Conservation (phyloP, 257 asterid species). For the Nicotiana benthamiana region DNA sequence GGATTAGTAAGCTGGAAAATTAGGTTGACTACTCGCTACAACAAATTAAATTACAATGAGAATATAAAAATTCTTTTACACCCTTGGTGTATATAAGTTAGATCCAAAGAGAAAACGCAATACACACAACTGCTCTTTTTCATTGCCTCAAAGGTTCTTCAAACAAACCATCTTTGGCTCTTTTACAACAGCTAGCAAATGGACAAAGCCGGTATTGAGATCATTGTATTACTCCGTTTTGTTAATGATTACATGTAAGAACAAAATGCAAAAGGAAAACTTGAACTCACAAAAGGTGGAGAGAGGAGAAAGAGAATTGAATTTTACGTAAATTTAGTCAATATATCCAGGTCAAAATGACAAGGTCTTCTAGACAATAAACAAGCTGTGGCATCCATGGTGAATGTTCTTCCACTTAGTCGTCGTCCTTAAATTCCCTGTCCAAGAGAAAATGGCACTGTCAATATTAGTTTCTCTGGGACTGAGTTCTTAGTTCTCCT, state of each 20-base stretch:
- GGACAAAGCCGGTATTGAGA: not conserved
- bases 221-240: not conserved
- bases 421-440: conserved; percentile 98
- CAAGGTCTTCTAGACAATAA: not conserved
- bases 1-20: too few relatives aligned
- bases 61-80: too few relatives aligned
- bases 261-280: not conserved
- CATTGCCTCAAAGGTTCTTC: not conserved
- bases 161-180: not conserved
- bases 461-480: not conserved
- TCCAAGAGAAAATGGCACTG: not conserved
- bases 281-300: not conserved
- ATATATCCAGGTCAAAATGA: not conserved
- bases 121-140: not conserved
- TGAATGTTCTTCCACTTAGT: conserved; percentile 26
- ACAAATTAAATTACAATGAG: too few relatives aligned
- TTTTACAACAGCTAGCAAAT: not conserved
- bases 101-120: not conserved
- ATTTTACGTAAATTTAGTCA: not conserved
- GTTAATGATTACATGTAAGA: not conserved
- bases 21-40: too few relatives aligned
- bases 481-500: not conserved
- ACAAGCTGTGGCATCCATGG: not conserved
- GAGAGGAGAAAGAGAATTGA: not conserved
- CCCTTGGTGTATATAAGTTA: too few relatives aligned